Evolutionary conservation across 176 grass and related monocot genomes (phyloP).

Genomic region (Eremochloa ophiuroides): DNA sequence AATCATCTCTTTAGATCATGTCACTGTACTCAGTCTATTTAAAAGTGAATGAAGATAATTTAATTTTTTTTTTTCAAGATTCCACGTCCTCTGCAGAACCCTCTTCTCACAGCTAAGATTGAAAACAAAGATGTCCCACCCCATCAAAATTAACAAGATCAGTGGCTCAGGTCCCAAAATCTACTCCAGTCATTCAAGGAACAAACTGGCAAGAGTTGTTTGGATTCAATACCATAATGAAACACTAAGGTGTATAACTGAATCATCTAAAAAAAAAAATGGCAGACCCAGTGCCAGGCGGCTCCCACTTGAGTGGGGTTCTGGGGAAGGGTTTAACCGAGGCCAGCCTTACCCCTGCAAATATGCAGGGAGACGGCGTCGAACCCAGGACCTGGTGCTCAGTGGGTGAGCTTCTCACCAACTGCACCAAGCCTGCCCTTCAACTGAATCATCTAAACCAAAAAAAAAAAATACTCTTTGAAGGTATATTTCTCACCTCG

Average conservation of each 20-base stretch:
- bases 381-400: too few relatives aligned
- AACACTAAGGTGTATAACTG: not conserved
- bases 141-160: not conserved
- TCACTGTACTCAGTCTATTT: not conserved
- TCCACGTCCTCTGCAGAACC: not conserved
- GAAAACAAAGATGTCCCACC: not conserved
- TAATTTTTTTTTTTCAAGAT: not conserved
- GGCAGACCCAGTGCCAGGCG: too few relatives aligned
- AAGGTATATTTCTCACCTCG: slow-evolving; percentile 52
- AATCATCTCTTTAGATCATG: not conserved
- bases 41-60: not conserved
- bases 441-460: not conserved
- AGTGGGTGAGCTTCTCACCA: too few relatives aligned
- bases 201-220: not conserved
- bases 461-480: not conserved
- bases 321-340: too few relatives aligned
- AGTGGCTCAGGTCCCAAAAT: not conserved
- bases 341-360: too few relatives aligned
- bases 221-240: not conserved
- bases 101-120: too few relatives aligned
- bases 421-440: too few relatives aligned
- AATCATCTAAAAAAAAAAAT: too few relatives aligned
- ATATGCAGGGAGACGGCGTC: too few relatives aligned
- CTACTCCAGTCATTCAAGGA: not conserved
- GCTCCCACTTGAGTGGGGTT: too few relatives aligned